Base-by-base conservation (phyloP, 2,329 filamentous ascomycete genomes). In the Fusarium scirpi region DNA sequence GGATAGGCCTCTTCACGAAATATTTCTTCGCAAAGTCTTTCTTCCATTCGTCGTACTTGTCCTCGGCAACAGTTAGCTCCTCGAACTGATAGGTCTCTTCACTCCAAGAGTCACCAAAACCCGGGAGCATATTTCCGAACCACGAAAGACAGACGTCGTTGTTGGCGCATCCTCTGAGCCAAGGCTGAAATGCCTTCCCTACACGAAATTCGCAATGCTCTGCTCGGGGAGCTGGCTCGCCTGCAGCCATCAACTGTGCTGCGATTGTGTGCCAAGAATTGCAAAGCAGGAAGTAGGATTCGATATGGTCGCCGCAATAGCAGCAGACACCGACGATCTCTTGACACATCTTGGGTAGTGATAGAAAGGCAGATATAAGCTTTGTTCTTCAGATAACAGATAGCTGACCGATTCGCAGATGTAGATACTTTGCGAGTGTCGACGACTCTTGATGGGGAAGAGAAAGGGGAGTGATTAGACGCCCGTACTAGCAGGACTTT, bases 61-160 rank as follows among this genome's bases (percentile, higher is more conserved):
- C 54, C 6, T 34, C 34, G 3, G 71, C 66, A 32, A 48, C 44
- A n/a, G 18, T 38, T 20, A 16, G 13, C 13, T 60, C 41, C 10
- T 57, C 45, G 2, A 22, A 18, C n/a, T 22, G 18, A 1, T n/a
- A 46, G 12, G n/a, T 20, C 5, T 56, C 41, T 9, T 63, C 29
- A 11, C 49, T 49, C 20, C 51, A 34, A 12, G 3, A 13, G 10
- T 59, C 40, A 8, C 55, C 60, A 22, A 51, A 52, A 2, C 52
- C 43, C 5, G 24, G 11, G 10, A 45, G n/a, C 4, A 45, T 4
- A 4, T 58, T 51, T 3, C 40, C 59, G 24, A 72, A 53, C 71
- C 71, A 62, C 3, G 71, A 72, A 5, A 29, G 30, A 15, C 69
- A 74, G 6, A 8, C 24, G 16, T 70, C 55, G 5, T 47, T 70